Evolutionary conservation across 2,329 filamentous ascomycete species (phyloP).

Genomic region (Arthroderma sp.): DNA sequence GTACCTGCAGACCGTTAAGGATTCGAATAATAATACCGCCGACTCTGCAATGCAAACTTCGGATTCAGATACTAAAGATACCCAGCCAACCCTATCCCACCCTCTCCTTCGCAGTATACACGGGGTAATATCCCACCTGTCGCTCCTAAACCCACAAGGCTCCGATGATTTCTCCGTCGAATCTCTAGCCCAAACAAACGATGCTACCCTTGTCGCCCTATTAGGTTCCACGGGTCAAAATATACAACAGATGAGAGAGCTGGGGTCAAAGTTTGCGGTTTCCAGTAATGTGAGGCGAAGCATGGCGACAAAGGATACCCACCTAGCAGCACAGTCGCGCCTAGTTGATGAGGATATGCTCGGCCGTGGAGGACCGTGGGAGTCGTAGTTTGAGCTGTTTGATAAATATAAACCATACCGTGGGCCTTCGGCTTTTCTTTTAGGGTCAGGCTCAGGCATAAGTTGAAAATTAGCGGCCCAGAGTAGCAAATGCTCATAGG

Average conservation of each 20-base stretch:
- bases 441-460: no score
- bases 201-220: constrained; percentile 66
- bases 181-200: constrained; percentile 64
- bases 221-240: constrained; percentile 64
- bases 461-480: no score
- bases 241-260: constrained; percentile 54
- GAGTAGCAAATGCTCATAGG: no score
- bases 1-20: constrained; percentile 65
- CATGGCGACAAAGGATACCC: constrained; percentile 14
- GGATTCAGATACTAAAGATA: constrained; percentile 17
- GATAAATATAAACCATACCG: no score
- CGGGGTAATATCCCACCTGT: constrained; percentile 69
- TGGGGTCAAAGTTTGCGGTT: constrained; percentile 60
- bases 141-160: constrained; percentile 63
- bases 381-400: background rate
- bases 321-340: constrained; percentile 12
- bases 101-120: constrained; percentile 77
- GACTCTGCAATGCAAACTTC: constrained; percentile 31
- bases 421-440: no score
- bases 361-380: background rate
- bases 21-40: constrained; percentile 39
- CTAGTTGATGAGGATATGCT: constrained; percentile 18
- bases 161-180: constrained; percentile 54
- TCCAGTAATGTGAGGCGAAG: constrained; percentile 34
- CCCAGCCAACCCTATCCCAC: constrained; percentile 37